Evolutionary conservation across 2,329 filamentous ascomycete genomes (phyloP).

Genomic region (Penicillium verrucosum): DNA sequence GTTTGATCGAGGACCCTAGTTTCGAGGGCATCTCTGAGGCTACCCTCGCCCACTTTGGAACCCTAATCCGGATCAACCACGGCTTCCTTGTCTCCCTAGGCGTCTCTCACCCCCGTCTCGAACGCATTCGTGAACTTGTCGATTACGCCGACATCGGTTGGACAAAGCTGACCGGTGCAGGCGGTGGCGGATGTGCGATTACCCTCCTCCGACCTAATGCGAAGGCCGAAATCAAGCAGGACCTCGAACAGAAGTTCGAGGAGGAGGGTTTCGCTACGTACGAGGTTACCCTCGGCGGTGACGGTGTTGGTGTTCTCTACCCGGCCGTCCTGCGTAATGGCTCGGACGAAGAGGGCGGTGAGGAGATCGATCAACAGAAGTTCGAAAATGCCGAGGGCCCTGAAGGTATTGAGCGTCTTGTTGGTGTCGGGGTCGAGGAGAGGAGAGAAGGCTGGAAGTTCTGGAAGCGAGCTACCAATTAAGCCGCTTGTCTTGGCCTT

Average conservation of each 20-base stretch:
- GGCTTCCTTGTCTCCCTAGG: constrained; percentile 86
- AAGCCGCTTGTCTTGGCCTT: neutral
- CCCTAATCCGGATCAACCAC: constrained; percentile 91
- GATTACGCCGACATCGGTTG: constrained; percentile 88
- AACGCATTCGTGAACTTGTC: constrained; percentile 85
- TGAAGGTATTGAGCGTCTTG: constrained; percentile 80
- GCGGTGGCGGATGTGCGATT: constrained; percentile 93
- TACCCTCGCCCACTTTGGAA: constrained; percentile 71
- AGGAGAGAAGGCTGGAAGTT: constrained; percentile 82
- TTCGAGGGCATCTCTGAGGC: constrained; percentile 65
- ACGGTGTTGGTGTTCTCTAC: constrained; percentile 91
- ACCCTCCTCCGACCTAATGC: constrained; percentile 74
- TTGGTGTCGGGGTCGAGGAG: constrained; percentile 70
- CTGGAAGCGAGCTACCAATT: constrained; percentile 55
- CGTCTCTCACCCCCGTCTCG: constrained; percentile 89
- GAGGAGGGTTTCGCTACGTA: constrained; percentile 78
- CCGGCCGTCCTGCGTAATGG: constrained; percentile 87
- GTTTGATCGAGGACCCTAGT: constrained; percentile 55
- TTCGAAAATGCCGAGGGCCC: constrained; percentile 81
- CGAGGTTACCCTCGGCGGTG: constrained; percentile 83
- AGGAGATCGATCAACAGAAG: constrained; percentile 88
- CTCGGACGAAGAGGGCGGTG: constrained; percentile 74
- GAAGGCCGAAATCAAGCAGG: constrained; percentile 54
- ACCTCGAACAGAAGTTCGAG: constrained; percentile 63
- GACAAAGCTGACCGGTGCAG: constrained; percentile 96